phyloP scores from a whole-genome alignment of 2,329 filamentous ascomycete species.

The Fusarium scirpi region DNA sequence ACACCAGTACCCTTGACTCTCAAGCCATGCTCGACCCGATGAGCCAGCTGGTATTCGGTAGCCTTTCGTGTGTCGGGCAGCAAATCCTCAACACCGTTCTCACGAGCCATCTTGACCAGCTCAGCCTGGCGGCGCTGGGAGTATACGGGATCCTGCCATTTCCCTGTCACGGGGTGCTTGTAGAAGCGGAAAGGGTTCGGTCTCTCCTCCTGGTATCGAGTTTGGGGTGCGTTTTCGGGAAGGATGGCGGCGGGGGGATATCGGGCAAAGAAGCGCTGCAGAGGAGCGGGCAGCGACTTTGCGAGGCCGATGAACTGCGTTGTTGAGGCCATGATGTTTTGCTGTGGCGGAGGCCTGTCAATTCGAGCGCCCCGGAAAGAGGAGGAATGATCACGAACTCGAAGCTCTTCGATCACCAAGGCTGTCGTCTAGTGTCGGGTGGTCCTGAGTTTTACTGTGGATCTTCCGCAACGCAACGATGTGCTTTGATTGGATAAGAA shows the following conservation, averaged over 20 bases:
- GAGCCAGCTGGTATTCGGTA: conserved; percentile 75
- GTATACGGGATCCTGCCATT: conserved; percentile 85
- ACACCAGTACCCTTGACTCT: conserved; percentile 93
- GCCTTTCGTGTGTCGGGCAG: conserved; percentile 83
- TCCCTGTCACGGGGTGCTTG: conserved; percentile 82
- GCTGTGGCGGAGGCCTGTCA: conserved; percentile 35
- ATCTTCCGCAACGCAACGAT: not conserved
- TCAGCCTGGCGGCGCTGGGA: conserved; percentile 91
- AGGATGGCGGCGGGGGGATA: conserved; percentile 81
- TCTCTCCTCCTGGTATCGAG: conserved; percentile 66
- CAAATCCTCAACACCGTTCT: conserved; percentile 83
- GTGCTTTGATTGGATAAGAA: conserved; percentile 28
- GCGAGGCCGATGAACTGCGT: conserved; percentile 68
- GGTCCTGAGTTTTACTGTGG: conserved; percentile 39
- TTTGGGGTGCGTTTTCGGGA: conserved; percentile 58
- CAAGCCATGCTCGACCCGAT: conserved; percentile 82
- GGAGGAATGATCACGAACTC: conserved; percentile 11
- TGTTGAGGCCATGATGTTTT: conserved; percentile 52
- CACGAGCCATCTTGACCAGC: conserved; percentile 84
- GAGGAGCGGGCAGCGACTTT: conserved; percentile 78
- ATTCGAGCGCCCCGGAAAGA: conserved; percentile 20
- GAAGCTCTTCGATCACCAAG: conserved; percentile 35
- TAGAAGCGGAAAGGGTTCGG: conserved; percentile 85
- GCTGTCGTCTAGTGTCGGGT: conserved; percentile 26
- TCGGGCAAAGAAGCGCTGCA: conserved; percentile 88